Conservation (phyloP, 352 stramenopile species). For the Globisporangium okanoganense region DNA sequence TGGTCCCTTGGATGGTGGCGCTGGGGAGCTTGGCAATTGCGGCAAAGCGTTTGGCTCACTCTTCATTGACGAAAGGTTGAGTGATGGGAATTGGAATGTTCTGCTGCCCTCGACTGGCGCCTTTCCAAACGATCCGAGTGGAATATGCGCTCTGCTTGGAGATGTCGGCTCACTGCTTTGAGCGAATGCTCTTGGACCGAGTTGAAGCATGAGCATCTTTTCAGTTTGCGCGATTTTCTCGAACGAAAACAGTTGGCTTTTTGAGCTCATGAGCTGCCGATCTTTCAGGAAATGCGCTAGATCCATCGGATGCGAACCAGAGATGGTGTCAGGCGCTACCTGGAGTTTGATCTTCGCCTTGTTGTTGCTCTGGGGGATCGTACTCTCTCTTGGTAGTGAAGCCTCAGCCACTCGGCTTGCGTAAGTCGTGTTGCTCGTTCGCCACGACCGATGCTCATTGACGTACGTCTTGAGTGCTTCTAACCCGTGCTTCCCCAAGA, state of each 20-base stretch:
- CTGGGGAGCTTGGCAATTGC: background rate
- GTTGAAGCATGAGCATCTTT: background rate
- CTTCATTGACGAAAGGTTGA: background rate
- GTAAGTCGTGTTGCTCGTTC: constrained; percentile 20
- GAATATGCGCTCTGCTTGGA: background rate
- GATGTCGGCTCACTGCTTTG: background rate
- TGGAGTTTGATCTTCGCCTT: constrained; percentile 4
- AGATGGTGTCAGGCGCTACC: background rate
- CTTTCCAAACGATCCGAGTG: constrained; percentile 10
- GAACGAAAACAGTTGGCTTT: background rate
- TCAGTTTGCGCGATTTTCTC: background rate
- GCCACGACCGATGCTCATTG: constrained; percentile 21
- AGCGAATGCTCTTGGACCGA: background rate
- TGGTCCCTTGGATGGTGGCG: background rate
- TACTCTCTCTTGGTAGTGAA: constrained; percentile 4
- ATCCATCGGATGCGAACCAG: background rate
- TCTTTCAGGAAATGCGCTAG: constrained; percentile 15
- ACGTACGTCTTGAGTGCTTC: constrained; percentile 23
- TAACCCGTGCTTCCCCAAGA: constrained; percentile 35
- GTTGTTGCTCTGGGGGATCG: background rate
- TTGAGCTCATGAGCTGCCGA: background rate
- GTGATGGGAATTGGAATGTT: background rate
- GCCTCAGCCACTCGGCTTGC: constrained; percentile 26
- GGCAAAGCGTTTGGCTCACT: background rate
- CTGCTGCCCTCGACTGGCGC: background rate